A percentile compares a stretch with the other conserved stretches of the same genome.
phyloP scores from a whole-genome alignment of 2,329 filamentous ascomycete species.

The Fusarium pseudoanthophilum region DNA sequence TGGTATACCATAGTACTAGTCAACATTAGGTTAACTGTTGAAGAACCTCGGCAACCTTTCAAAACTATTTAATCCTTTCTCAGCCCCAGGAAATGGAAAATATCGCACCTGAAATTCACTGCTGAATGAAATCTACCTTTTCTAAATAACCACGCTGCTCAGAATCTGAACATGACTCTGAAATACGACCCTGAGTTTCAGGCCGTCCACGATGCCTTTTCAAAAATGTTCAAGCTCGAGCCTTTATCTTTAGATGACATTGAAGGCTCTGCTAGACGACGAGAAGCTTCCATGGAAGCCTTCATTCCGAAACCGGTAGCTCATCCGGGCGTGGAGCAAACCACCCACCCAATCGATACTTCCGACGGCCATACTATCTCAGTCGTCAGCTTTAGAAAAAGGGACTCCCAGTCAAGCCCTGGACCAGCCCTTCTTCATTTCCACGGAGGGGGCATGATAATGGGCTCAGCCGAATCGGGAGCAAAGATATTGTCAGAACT shows the following conservation, averaged over 20 bases:
- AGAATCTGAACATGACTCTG: too few species aligned
- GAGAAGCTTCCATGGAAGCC: background rate
- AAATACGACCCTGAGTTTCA: too few species aligned
- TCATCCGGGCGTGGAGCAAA: background rate
- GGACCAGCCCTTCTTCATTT: background rate
- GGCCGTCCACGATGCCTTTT: background rate
- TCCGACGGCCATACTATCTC: background rate
- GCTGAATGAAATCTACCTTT: accelerated
- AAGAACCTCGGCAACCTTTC: background rate
- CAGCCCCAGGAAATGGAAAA: accelerated
- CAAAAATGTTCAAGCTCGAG: background rate
- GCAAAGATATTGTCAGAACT: background rate
- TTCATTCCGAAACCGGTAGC: background rate
- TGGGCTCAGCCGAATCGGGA: background rate
- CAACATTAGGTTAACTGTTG: accelerated
- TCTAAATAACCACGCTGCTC: too few species aligned
- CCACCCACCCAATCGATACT: background rate
- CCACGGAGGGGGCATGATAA: background rate
- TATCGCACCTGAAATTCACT: accelerated
- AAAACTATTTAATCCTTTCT: background rate
- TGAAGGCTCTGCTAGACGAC: background rate
- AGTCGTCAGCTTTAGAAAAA: background rate
- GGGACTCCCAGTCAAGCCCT: background rate
- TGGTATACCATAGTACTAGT: background rate
- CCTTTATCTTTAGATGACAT: background rate